These are phyloP conservation scores for Aspergillus novoparasiticus DNA, from an alignment of 2,329 filamentous ascomycete species.

Conservation along the genomic window DNA sequence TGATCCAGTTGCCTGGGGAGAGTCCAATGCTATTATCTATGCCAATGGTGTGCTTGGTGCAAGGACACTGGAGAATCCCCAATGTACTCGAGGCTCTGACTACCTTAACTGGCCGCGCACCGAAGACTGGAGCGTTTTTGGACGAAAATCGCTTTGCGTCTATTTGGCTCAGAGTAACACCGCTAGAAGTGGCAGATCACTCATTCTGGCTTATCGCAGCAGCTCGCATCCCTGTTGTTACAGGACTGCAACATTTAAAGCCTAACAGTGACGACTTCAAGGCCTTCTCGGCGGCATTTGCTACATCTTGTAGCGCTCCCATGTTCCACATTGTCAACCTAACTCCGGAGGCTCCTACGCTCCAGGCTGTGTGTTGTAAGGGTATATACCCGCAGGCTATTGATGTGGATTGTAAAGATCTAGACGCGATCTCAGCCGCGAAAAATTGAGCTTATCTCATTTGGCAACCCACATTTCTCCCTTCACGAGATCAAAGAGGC, in stretches of 20 bases:
- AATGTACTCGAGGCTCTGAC: no score
- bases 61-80: no score
- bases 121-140: no score
- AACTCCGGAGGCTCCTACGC: background rate
- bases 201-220: no score
- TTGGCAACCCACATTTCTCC: background rate
- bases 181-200: no score
- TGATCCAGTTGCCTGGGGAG: no score
- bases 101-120: no score
- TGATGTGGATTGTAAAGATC: background rate
- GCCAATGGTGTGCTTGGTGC: no score
- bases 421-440: background rate
- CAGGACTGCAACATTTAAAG: background rate
- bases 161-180: no score
- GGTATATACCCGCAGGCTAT: background rate
- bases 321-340: background rate
- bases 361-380: background rate
- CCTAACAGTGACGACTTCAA: background rate
- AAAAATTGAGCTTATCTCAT: background rate
- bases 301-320: background rate
- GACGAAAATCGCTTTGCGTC: no score
- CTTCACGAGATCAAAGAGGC: background rate
- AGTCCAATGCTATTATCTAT: no score
- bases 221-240: no score
- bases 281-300: background rate